Base-by-base conservation (phyloP, 495 filamentous ascomycete species). In the Talaromyces adpressus region DNA sequence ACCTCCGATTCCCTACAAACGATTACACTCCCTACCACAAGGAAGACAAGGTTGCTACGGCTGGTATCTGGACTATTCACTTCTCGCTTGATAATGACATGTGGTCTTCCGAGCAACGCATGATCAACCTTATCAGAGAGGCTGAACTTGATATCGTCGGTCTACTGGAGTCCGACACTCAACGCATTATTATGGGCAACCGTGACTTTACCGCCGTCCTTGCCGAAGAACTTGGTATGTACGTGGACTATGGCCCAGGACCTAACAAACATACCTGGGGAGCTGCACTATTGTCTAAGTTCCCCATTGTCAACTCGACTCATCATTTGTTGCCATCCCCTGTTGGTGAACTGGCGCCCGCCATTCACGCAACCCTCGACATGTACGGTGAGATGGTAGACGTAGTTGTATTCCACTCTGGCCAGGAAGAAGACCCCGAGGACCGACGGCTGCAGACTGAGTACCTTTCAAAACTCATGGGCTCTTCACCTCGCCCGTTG, bases 221-320 rank as follows among this genome's bases (percentile, higher is more conserved):
- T 36, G 93, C 95, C 27, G 94, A 97, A 70, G 93, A 98, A 57
- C 79, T 99, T 29, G 95, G 93, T 59, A 98, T 98, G 93, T 99
- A 97, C 71, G 91, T 92, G 22, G 95, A 99, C 75, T 97, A 92
- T 69, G 95, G 95, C 34, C 95, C 95, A 36, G 94, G 95, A 5
- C 95, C 95, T 11, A 94, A 99, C 83, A 98, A 98, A 77, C 95
- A 99, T 79, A 99, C 95, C 0, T 99, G 95, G 95, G 95, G 95
- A 60, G 81, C 87, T 6, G 94, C 93, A 5, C 80, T 99, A 64
- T 84, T 99, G 2, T 96, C 92, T 69, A 97, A 97, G 72, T 98
- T 98, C 78, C 95, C 95, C 4, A 98, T 99, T 67, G 73, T 99
- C 59, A 97, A 98, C 76, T 96, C 91, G 2, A 97, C 92, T 3